Percentiles rank a stretch among this genome's conserved stretches.
These are phyloP conservation scores for Gossypium gossypioides DNA, from an alignment of 441 rosid genomes.

Conservation along the genomic window DNA sequence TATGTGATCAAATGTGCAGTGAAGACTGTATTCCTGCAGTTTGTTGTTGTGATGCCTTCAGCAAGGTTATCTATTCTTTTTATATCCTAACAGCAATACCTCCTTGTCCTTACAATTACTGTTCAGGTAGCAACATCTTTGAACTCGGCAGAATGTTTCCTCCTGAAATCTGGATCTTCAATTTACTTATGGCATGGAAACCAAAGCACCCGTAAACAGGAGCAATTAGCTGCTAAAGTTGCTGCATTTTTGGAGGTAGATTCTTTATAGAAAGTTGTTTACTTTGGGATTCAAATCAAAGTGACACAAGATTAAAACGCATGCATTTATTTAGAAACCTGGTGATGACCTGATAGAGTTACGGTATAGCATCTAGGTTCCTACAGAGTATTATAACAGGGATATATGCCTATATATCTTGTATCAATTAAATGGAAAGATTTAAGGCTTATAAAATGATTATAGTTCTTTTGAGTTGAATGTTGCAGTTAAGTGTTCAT, in stretches of 20 bases:
- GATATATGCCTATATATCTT: neutral
- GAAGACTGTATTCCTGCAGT: too few relatives aligned
- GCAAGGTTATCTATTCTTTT: neutral
- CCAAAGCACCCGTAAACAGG: constrained; percentile 81
- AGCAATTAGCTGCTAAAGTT: constrained; percentile 65
- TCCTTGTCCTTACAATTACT: constrained; percentile 1
- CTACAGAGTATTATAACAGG: neutral
- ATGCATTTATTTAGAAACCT: neutral
- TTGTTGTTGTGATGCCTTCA: neutral
- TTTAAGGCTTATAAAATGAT: neutral
- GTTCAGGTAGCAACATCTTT: constrained; percentile 76
- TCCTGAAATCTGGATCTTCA: constrained; percentile 93
- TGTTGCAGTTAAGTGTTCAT: neutral
- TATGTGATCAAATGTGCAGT: too few relatives aligned
- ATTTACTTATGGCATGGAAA: constrained; percentile 90
- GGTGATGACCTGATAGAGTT: neutral
- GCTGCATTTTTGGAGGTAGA: constrained; percentile 83
- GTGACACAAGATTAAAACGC: neutral
- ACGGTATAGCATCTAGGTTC: neutral
- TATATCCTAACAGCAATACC: neutral
- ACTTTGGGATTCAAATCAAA: neutral
- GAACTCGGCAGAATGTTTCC: constrained; percentile 76
- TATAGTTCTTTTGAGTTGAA: constrained; percentile 1
- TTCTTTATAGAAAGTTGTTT: neutral
- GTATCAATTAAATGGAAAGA: neutral